Conservation (phyloP, 352 stramenopile genomes). For the Globisporangium splendens region DNA sequence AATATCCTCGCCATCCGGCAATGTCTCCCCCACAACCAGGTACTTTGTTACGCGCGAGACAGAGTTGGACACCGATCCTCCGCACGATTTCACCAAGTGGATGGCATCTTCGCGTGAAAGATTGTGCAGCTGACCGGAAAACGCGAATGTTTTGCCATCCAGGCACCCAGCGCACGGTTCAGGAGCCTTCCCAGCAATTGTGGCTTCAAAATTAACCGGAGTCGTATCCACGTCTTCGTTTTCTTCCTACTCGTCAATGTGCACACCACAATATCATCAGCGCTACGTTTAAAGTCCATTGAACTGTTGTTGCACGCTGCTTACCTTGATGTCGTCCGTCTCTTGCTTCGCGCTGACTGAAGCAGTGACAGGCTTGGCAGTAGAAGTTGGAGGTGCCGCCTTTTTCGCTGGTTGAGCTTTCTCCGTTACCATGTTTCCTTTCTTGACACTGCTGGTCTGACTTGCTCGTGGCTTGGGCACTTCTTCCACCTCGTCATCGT, state of each 20-base stretch:
- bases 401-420: background rate
- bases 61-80: slow-evolving; percentile 53
- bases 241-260: slow-evolving; percentile 2
- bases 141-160: slow-evolving; percentile 76
- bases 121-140: slow-evolving; percentile 62
- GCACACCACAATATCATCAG: background rate
- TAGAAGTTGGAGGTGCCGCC: background rate
- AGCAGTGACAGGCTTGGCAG: background rate
- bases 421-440: background rate
- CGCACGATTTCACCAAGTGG: slow-evolving; percentile 79
- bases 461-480: slow-evolving; percentile 5
- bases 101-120: slow-evolving; percentile 61
- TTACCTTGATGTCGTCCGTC: slow-evolving; percentile 5
- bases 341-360: slow-evolving; percentile 13
- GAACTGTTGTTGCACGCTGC: background rate
- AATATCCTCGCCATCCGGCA: slow-evolving; percentile 70
- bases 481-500: slow-evolving; percentile 19
- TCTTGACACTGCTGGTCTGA: slow-evolving; percentile 17
- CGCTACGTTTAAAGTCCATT: no score
- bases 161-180: slow-evolving; percentile 55
- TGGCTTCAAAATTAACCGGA: slow-evolving; percentile 9
- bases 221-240: slow-evolving; percentile 16
- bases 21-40: slow-evolving; percentile 57
- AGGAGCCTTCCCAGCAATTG: slow-evolving; percentile 43
- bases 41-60: slow-evolving; percentile 77